A percentile compares a stretch with the other conserved stretches of the same genome.
These are phyloP conservation scores for Beauveria caledonica DNA, from an alignment of 2,329 filamentous ascomycete species.

Conservation along the genomic window DNA sequence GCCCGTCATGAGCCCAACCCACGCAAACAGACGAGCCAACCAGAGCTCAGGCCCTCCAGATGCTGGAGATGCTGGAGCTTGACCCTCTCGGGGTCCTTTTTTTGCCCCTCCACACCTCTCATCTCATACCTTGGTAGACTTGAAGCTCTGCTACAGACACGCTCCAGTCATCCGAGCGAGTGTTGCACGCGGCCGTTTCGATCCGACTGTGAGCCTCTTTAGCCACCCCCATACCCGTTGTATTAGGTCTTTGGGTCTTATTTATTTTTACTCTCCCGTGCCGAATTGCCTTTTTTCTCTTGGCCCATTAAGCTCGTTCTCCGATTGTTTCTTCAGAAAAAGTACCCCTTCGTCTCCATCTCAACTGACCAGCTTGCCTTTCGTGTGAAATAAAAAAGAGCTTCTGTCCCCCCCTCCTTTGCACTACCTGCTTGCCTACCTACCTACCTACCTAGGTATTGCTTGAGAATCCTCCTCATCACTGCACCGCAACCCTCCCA, in stretches of 20 bases:
- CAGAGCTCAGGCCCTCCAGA: not conserved
- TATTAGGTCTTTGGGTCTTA: not conserved
- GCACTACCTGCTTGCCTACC: not conserved
- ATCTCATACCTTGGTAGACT: too few species aligned
- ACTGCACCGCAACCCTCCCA: not conserved
- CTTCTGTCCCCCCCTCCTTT: not conserved
- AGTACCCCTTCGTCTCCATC: not conserved
- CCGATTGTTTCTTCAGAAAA: not conserved
- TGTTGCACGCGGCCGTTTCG: constrained; percentile 1
- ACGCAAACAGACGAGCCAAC: not conserved
- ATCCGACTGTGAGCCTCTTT: not conserved
- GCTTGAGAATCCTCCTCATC: not conserved
- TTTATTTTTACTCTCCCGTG: not conserved
- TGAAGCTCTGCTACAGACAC: not conserved
- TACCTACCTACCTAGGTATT: too few species aligned
- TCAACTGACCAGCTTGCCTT: constrained; percentile 1
- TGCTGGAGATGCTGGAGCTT: not conserved
- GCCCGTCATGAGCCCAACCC: not conserved
- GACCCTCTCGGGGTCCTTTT: constrained; percentile 2
- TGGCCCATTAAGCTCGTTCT: not conserved
- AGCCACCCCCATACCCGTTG: not conserved
- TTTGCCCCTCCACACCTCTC: not conserved
- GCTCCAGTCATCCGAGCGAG: not conserved
- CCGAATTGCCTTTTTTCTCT: not conserved
- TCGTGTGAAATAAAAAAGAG: constrained; percentile 8